Base-by-base conservation (phyloP, 208 protist genomes). In the Balamuthia mandrillaris region DNA sequence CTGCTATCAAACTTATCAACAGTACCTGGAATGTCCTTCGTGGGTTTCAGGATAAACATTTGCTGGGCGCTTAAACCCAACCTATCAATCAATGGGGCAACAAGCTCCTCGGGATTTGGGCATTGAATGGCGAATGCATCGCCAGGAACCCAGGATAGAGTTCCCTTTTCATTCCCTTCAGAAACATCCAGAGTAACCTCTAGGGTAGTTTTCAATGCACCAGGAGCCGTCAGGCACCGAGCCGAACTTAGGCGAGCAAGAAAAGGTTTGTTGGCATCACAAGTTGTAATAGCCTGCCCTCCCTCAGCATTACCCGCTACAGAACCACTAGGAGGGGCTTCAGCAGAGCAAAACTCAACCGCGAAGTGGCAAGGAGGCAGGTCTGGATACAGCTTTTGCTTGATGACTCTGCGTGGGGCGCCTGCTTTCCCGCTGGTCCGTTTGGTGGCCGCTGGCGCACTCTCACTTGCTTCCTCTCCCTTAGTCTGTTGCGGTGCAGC, bases 381-480 rank as follows among this genome's bases (percentile, higher is more conserved):
- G 68, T 78, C 68, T 41, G 68, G 68, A 16, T 42, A 37, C 9
- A 60, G 44, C 66, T 77, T 77, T 45, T 77, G 66, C 16, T n/a
- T n/a, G n/a, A n/a, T n/a, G n/a, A n/a, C n/a, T n/a, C n/a, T n/a
- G n/a, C n/a, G n/a, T n/a, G n/a, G n/a, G n/a, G n/a, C n/a, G n/a
- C n/a, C n/a, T n/a, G n/a, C n/a, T n/a, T n/a, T n/a, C n/a, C n/a
- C n/a, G n/a, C n/a, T n/a, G n/a, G n/a, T n/a, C n/a, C n/a, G n/a
- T n/a, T n/a, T n/a, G n/a, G n/a, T n/a, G n/a, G n/a, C n/a, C n/a
- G n/a, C n/a, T n/a, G n/a, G n/a, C n/a, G n/a, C n/a, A n/a, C n/a
- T n/a, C n/a, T n/a, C n/a, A n/a, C n/a, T n/a, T n/a, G n/a, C n/a
- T n/a, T n/a, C n/a, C n/a, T n/a, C n/a, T n/a, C n/a, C n/a, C n/a